A percentile compares a stretch with the other conserved stretches of the same genome.
These are phyloP conservation scores for Striga hermonthica DNA, from an alignment of 305 asterid species.

Conservation along the genomic window DNA sequence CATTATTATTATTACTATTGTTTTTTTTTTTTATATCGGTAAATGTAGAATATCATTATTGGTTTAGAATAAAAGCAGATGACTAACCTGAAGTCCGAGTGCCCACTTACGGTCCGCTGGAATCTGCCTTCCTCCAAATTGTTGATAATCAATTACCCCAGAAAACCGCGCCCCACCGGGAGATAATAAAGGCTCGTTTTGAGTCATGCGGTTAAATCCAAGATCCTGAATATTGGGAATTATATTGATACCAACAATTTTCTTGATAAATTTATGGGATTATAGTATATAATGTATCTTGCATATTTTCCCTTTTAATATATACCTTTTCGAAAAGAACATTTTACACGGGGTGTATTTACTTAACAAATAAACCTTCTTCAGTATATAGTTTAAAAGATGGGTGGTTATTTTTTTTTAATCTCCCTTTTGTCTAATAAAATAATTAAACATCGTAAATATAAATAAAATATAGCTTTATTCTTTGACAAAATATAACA, in stretches of 20 bases:
- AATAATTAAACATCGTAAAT: not conserved
- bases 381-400: not conserved
- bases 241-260: not conserved
- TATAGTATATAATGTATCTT: not conserved
- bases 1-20: not conserved
- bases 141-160: constrained; percentile 60
- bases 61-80: constrained; percentile 25
- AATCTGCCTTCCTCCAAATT: constrained; percentile 58
- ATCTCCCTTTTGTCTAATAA: not conserved
- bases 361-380: not conserved
- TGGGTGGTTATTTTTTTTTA: not conserved
- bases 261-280: not conserved
- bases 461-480: constrained; percentile 6
- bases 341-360: not conserved
- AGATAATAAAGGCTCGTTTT: constrained; percentile 52
- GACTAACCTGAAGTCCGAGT: constrained; percentile 94
- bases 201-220: constrained; percentile 46
- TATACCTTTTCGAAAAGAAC: not conserved
- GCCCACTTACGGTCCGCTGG: constrained; percentile 89
- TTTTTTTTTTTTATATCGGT: not conserved
- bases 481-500: constrained; percentile 23
- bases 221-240: constrained; percentile 47
- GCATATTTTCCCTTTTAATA: not conserved
- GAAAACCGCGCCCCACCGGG: constrained; percentile 59
- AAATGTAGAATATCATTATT: not conserved